Evolutionary conservation across 805 yeast species (phyloP).

Genomic region (Metschnikowia arizonensis): DNA sequence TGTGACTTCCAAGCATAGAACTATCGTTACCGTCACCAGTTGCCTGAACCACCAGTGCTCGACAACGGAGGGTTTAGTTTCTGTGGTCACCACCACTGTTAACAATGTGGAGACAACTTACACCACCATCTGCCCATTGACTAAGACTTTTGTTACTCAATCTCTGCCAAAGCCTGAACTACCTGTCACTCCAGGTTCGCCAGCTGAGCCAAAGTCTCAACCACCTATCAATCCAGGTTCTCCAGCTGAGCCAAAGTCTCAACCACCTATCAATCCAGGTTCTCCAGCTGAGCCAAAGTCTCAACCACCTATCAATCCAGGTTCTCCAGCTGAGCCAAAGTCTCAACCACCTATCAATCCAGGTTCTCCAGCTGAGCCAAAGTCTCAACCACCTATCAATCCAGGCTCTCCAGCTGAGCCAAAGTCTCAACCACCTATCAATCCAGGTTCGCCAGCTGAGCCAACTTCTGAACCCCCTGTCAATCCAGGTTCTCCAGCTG

Average conservation of each 20-base stretch:
- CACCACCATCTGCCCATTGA: constrained; percentile 4
- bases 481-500: too few relatives aligned
- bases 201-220: neutral
- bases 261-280: too few relatives aligned
- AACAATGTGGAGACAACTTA: neutral
- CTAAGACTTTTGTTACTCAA: neutral
- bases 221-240: too few relatives aligned
- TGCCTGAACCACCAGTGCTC: constrained; percentile 2
- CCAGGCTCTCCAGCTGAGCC: neutral
- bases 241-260: neutral
- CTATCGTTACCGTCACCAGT: constrained; percentile 1
- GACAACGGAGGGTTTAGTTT: neutral
- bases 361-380: neutral
- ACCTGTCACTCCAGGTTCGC: neutral
- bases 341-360: too few relatives aligned
- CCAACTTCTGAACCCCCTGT: neutral
- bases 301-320: neutral
- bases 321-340: neutral
- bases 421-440: too few relatives aligned
- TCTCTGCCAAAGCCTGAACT: neutral
- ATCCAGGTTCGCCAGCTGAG: neutral
- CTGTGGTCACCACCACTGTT: constrained; percentile 3
- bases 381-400: too few relatives aligned
- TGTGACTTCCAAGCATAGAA: neutral
- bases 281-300: neutral